Conservation (phyloP, 192 early-diverging fungal species). For the Coemansia sp. region DNA sequence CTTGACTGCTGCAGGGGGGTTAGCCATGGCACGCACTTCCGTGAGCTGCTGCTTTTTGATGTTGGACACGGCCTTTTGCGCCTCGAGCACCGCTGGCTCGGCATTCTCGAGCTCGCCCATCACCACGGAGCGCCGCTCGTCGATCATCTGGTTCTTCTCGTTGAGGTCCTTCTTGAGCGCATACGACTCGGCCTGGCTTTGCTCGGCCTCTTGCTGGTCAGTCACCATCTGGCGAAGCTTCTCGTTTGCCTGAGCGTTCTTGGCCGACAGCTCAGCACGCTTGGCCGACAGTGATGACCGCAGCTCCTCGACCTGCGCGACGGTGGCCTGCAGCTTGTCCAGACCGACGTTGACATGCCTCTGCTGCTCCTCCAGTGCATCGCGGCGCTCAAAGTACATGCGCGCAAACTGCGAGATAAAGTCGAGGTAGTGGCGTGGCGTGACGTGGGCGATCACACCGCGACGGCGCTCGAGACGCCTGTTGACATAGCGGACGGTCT, state of each 20-base stretch:
- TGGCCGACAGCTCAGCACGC: conserved; percentile 77
- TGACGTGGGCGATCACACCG: conserved; percentile 82
- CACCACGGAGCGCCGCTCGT: conserved; percentile 73
- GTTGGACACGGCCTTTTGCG: conserved; percentile 85
- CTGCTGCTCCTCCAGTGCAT: conserved; percentile 96
- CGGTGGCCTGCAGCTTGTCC: conserved; percentile 93
- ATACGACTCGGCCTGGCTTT: conserved; percentile 76
- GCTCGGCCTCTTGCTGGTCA: conserved; percentile 92
- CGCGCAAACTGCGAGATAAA: conserved; percentile 91
- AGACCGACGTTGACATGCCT: conserved; percentile 96
- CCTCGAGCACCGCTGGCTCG: conserved; percentile 95
- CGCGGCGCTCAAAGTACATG: conserved; percentile 88
- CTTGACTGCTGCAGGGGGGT: conserved; percentile 94
- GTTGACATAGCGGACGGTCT: conserved; percentile 85
- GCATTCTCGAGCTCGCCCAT: conserved; percentile 89
- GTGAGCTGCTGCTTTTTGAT: conserved; percentile 97
- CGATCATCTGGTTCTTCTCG: conserved; percentile 69
- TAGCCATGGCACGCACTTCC: conserved; percentile 95
- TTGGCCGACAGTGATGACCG: conserved; percentile 81
- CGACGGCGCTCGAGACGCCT: conserved; percentile 74
- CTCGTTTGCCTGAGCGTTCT: conserved; percentile 88
- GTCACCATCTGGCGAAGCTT: conserved; percentile 94
- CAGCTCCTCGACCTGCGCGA: conserved; percentile 92
- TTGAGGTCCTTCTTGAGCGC: conserved; percentile 74
- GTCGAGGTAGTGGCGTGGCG: conserved; percentile 98